These are phyloP conservation scores for Datisca glomerata DNA, from an alignment of 306 rosid species.

Conservation along the genomic window DNA sequence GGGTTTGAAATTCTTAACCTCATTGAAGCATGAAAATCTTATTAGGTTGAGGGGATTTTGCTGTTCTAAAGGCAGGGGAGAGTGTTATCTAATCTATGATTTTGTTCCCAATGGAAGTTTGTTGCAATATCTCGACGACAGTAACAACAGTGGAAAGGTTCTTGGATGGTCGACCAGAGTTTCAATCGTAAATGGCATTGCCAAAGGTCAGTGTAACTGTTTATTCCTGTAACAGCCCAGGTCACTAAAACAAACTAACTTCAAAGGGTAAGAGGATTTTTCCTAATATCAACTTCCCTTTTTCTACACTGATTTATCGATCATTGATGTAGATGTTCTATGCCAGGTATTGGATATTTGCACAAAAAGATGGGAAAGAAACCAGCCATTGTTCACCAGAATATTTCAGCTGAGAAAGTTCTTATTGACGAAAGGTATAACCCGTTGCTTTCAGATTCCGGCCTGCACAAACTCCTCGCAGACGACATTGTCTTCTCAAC, in stretches of 20 bases:
- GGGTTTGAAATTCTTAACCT: conserved; percentile 60
- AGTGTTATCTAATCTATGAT: conserved; percentile 71
- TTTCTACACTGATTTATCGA: not conserved
- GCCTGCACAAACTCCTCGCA: conserved; percentile 70
- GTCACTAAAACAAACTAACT: not conserved
- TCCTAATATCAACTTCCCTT: not conserved
- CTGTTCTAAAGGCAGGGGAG: conserved; percentile 67
- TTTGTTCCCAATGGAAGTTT: conserved; percentile 50
- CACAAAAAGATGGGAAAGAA: conserved; percentile 22
- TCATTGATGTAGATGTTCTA: not conserved
- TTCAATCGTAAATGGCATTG: conserved; percentile 53
- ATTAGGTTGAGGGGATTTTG: conserved; percentile 85
- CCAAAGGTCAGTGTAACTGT: conserved; percentile 45
- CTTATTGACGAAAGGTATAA: conserved; percentile 41
- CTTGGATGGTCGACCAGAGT: conserved; percentile 73
- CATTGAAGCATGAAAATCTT: conserved; percentile 63
- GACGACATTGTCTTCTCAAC: conserved; percentile 55
- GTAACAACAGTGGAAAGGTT: conserved; percentile 13
- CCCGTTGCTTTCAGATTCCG: conserved; percentile 53
- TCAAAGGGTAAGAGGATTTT: not conserved
- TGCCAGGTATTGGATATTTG: conserved; percentile 56
- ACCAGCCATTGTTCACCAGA: conserved; percentile 43
- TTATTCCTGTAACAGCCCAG: not conserved
- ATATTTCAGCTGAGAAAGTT: conserved; percentile 54
- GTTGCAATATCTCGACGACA: conserved; percentile 45